Evolutionary conservation across 441 rosid species (phyloP).

Genomic region (Theobroma grandiflorum): DNA sequence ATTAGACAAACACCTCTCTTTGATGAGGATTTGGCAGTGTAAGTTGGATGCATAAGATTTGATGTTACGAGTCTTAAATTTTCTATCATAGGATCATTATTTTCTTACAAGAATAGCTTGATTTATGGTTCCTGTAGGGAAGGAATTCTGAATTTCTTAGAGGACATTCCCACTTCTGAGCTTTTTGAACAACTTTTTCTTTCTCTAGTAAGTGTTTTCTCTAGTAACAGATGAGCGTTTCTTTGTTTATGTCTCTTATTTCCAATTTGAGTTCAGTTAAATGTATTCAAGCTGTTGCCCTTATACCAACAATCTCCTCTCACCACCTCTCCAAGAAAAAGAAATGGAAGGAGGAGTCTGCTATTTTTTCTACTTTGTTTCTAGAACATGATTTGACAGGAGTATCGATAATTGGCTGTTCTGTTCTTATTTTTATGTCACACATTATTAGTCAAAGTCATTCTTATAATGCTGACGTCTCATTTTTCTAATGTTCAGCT

Average conservation of each 20-base stretch:
- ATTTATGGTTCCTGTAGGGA: slow-evolving; percentile 62
- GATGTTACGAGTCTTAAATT: background rate
- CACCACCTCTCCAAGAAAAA: background rate
- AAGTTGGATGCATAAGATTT: slow-evolving; percentile 46
- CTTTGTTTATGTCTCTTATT: background rate
- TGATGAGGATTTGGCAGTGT: slow-evolving; percentile 97
- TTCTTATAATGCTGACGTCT: slow-evolving; percentile 32
- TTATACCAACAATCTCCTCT: background rate
- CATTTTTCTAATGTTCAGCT: slow-evolving; percentile 56
- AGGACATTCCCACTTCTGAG: slow-evolving; percentile 75
- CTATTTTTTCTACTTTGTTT: background rate
- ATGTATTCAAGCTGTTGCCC: background rate
- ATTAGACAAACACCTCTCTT: slow-evolving; percentile 91
- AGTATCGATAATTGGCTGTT: slow-evolving; percentile 2
- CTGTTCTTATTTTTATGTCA: background rate
- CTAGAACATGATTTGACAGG: background rate
- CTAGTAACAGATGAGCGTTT: background rate
- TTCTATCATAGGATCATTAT: slow-evolving; percentile 18
- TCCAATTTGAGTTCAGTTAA: background rate
- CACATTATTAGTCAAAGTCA: slow-evolving; percentile 4
- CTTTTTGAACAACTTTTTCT: slow-evolving; percentile 84
- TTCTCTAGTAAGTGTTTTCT: slow-evolving; percentile 73
- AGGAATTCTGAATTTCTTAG: slow-evolving; percentile 79
- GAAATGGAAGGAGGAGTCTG: background rate
- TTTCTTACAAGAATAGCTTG: slow-evolving; percentile 30